Evolutionary conservation across 83 land plant genomes (phyloP).

Genomic region (Diphasiastrum complanatum): DNA sequence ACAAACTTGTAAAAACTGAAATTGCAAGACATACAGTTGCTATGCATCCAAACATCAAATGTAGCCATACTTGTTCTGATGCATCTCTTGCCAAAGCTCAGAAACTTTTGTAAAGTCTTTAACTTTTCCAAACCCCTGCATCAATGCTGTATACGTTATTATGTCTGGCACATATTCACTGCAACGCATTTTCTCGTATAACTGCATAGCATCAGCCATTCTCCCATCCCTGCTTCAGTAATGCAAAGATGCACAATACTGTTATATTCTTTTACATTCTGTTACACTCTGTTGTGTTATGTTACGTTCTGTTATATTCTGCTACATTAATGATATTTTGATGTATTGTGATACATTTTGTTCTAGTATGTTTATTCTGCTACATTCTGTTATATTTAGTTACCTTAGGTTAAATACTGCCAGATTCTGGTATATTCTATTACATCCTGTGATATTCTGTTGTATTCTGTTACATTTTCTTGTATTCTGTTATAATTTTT

Average conservation of each 20-base stretch:
- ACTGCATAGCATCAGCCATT: slow-evolving; percentile 21
- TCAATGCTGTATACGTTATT: slow-evolving; percentile 18
- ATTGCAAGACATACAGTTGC: too few species aligned
- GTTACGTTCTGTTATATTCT: neutral
- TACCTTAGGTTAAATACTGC: neutral
- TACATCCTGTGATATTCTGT: neutral
- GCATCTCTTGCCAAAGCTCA: slow-evolving; percentile 19
- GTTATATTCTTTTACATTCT: neutral
- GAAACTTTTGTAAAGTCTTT: slow-evolving; percentile 14
- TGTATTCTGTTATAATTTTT: too few species aligned
- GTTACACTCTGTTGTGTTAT: neutral
- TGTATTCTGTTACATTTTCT: neutral
- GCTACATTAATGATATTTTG: neutral
- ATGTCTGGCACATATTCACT: slow-evolving; percentile 20
- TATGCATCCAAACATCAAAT: neutral
- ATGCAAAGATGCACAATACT: neutral
- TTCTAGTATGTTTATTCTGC: neutral
- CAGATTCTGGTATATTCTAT: too few species aligned
- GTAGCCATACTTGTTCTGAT: slow-evolving; percentile 19
- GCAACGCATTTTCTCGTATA: slow-evolving; percentile 10
- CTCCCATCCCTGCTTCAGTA: slow-evolving; percentile 21
- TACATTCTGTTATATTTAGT: neutral
- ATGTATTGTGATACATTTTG: neutral
- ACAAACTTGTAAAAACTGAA: too few species aligned
- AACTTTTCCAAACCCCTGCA: slow-evolving; percentile 27